Evolutionary conservation across 371 early-diverging fungal species (phyloP).

Genomic region (Saksenaea oblongispora): DNA sequence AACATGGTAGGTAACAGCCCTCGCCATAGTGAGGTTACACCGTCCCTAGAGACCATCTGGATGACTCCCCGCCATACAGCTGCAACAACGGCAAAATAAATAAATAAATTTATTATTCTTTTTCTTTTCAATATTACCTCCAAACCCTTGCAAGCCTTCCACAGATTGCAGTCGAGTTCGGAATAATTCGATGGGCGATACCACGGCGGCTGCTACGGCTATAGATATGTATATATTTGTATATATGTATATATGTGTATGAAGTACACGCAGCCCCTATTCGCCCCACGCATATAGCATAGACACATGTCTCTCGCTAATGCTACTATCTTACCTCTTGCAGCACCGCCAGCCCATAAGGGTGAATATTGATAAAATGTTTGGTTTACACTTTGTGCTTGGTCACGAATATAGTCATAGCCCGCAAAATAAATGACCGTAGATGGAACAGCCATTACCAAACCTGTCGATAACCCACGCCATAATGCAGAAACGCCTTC

Average conservation of each 20-base stretch:
- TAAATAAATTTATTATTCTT: neutral
- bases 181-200: slow-evolving; percentile 91
- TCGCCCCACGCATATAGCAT: neutral
- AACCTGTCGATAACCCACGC: slow-evolving; percentile 88
- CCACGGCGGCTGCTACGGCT: slow-evolving; percentile 77
- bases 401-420: slow-evolving; percentile 85
- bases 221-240: neutral
- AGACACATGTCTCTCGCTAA: neutral
- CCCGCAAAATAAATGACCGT: slow-evolving; percentile 95
- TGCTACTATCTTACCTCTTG: slow-evolving; percentile 65
- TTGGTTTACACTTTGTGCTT: slow-evolving; percentile 21
- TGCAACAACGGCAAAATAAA: slow-evolving; percentile 1
- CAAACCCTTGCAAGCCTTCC: slow-evolving; percentile 53
- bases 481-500: slow-evolving; percentile 86
- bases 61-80: slow-evolving; percentile 64
- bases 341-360: slow-evolving; percentile 80
- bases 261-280: neutral
- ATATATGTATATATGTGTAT: neutral
- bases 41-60: slow-evolving; percentile 64
- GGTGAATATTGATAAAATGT: slow-evolving; percentile 55
- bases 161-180: slow-evolving; percentile 89
- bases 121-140: slow-evolving; percentile 21
- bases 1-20: slow-evolving; percentile 51
- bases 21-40: slow-evolving; percentile 79
- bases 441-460: slow-evolving; percentile 90